A percentile compares a stretch with the other conserved stretches of the same genome.
These are phyloP conservation scores for Citrus unshiu DNA, from an alignment of 345 rosid species.

Conservation along the genomic window DNA sequence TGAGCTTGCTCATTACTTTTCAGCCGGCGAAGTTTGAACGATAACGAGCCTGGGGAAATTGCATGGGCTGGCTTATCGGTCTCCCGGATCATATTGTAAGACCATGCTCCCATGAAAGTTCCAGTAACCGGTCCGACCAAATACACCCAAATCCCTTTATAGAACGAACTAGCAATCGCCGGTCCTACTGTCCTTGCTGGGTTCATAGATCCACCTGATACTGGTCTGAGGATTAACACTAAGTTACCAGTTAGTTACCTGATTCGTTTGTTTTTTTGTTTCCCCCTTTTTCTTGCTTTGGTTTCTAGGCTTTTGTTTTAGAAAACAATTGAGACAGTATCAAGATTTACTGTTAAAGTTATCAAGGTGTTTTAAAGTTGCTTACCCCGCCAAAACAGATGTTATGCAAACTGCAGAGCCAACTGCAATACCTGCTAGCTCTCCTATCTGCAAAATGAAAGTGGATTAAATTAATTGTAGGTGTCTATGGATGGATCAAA, in stretches of 20 bases:
- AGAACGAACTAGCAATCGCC: slow-evolving; percentile 44
- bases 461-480: not conserved
- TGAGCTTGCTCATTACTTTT: slow-evolving; percentile 12
- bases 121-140: slow-evolving; percentile 43
- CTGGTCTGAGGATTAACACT: slow-evolving; percentile 34
- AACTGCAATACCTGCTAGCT: slow-evolving; percentile 55
- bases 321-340: not conserved
- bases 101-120: slow-evolving; percentile 39
- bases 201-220: slow-evolving; percentile 59
- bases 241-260: not conserved
- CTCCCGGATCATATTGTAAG: slow-evolving; percentile 33
- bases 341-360: no score
- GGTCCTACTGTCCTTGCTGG: slow-evolving; percentile 57
- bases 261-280: not conserved
- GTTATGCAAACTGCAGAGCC: slow-evolving; percentile 56
- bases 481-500: no score
- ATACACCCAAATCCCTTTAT: slow-evolving; percentile 50
- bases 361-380: not conserved
- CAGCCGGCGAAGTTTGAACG: slow-evolving; percentile 23
- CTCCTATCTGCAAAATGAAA: slow-evolving; percentile 34
- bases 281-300: not conserved
- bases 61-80: slow-evolving; percentile 20
- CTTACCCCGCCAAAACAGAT: slow-evolving; percentile 56
- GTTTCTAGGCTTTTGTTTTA: not conserved
- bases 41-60: slow-evolving; percentile 22